phyloP scores from a whole-genome alignment of 768 basidiomycete genomes.

The Rossbeevera mucosa region DNA sequence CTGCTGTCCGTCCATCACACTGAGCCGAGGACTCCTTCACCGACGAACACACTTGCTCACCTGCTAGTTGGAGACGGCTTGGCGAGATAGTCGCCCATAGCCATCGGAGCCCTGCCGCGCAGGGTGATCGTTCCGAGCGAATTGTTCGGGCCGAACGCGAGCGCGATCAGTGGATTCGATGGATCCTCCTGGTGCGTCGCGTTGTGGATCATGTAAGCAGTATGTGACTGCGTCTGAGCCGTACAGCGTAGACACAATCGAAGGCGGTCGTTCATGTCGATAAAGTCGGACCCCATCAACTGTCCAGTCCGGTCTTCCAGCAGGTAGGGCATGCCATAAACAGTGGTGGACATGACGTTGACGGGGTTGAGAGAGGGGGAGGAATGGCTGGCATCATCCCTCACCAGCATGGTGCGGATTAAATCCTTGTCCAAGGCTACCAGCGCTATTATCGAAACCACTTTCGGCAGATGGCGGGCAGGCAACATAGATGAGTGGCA shows the following conservation, averaged over 20 bases:
- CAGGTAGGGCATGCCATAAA: slow-evolving; percentile 55
- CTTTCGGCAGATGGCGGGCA: slow-evolving; percentile 21
- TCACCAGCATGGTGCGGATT: slow-evolving; percentile 4
- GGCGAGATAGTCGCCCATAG: slow-evolving; percentile 52
- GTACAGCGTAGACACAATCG: slow-evolving; percentile 47
- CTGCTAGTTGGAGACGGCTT: slow-evolving; percentile 38
- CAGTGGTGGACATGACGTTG: slow-evolving; percentile 28
- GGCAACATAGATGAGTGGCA: slow-evolving; percentile 14
- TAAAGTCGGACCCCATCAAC: slow-evolving; percentile 51
- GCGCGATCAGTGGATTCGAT: slow-evolving; percentile 40
- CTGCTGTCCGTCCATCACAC: slow-evolving; percentile 29
- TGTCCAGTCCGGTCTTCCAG: slow-evolving; percentile 60
- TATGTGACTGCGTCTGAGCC: slow-evolving; percentile 36
- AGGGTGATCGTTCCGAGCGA: slow-evolving; percentile 51
- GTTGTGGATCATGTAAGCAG: slow-evolving; percentile 53
- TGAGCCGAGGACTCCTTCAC: not conserved
- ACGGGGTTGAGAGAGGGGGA: not conserved
- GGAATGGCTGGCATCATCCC: not conserved
- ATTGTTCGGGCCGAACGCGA: slow-evolving; percentile 49
- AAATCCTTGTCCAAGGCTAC: slow-evolving; percentile 20
- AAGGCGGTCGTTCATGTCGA: slow-evolving; percentile 61
- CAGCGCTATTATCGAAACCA: slow-evolving; percentile 11
- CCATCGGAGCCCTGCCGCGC: slow-evolving; percentile 30
- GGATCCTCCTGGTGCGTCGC: slow-evolving; percentile 21
- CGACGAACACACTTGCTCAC: slow-evolving; percentile 26